phyloP scores from a whole-genome alignment of 139 green algal genomes.

The Edaphochlamys debaryana region DNA sequence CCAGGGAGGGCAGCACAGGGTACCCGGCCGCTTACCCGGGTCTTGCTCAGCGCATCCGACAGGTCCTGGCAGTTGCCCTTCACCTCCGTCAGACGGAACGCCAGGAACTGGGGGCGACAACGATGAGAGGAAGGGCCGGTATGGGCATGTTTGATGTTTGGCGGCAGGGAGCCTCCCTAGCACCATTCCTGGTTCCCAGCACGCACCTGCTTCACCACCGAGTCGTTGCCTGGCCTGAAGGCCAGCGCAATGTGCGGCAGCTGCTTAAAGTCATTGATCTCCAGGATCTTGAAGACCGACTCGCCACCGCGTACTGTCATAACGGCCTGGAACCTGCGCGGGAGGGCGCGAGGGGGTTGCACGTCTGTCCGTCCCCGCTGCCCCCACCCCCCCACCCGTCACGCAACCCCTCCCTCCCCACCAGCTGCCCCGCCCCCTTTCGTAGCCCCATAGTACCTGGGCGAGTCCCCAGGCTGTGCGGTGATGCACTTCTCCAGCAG shows the following conservation, averaged over 20 bases:
- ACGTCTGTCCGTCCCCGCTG: no score
- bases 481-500: conserved; percentile 86
- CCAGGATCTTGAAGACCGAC: conserved; percentile 83
- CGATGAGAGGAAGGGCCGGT: no score
- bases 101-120: conserved; percentile 74
- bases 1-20: no score
- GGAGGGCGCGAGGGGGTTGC: no score
- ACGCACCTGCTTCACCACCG: conserved; percentile 83
- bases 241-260: conserved; percentile 89
- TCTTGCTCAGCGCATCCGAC: conserved; percentile 48
- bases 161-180: no score
- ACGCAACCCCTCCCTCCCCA: no score
- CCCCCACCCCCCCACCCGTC: no score
- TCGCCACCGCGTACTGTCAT: conserved; percentile 56
- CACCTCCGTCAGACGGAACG: conserved; percentile 83
- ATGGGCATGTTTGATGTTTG: no score
- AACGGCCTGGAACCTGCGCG: conserved; percentile 71
- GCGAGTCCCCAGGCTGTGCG: conserved; percentile 57
- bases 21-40: conserved; percentile 40
- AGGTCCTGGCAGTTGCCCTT: conserved; percentile 61
- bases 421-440: no score
- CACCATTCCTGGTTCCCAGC: no score
- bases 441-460: no score
- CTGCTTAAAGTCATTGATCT: conserved; percentile 96
- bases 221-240: conserved; percentile 85